phyloP scores from a whole-genome alignment of 495 filamentous ascomycete species.

The Evernia prunastri region DNA sequence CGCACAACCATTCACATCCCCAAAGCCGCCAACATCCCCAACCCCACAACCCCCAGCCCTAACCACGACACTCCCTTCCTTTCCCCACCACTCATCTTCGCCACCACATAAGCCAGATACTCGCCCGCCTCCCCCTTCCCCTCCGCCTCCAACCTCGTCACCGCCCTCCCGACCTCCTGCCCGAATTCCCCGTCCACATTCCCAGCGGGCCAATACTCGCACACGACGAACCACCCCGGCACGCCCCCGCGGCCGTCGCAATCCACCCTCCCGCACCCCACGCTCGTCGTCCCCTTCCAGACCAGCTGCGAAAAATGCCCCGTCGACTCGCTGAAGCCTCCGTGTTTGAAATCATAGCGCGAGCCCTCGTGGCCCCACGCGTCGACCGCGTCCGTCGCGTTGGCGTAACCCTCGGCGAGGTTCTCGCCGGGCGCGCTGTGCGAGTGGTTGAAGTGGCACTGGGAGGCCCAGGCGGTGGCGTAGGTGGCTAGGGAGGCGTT shows the following conservation, averaged over 20 bases:
- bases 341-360: conserved; percentile 51
- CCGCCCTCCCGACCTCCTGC: conserved; percentile 39
- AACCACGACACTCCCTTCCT: background rate
- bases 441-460: conserved; percentile 58
- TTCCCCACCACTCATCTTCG: conserved; percentile 10
- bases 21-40: background rate
- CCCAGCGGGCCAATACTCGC: conserved; percentile 70
- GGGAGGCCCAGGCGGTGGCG: conserved; percentile 45
- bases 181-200: conserved; percentile 60
- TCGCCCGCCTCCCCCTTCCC: background rate
- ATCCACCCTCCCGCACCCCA: conserved; percentile 61
- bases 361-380: conserved; percentile 61
- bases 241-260: conserved; percentile 41
- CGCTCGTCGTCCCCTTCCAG: conserved; percentile 61
- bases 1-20: background rate
- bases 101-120: background rate
- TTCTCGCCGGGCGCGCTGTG: conserved; percentile 72
- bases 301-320: conserved; percentile 84
- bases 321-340: conserved; percentile 56
- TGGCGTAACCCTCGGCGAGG: conserved; percentile 60
- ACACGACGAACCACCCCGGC: conserved; percentile 69
- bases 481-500: conserved; percentile 55
- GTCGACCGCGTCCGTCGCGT: conserved; percentile 52
- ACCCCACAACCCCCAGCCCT: background rate
- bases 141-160: background rate